Base-by-base conservation (phyloP, 192 early-diverging fungal species). In the Gigaspora rosea region DNA sequence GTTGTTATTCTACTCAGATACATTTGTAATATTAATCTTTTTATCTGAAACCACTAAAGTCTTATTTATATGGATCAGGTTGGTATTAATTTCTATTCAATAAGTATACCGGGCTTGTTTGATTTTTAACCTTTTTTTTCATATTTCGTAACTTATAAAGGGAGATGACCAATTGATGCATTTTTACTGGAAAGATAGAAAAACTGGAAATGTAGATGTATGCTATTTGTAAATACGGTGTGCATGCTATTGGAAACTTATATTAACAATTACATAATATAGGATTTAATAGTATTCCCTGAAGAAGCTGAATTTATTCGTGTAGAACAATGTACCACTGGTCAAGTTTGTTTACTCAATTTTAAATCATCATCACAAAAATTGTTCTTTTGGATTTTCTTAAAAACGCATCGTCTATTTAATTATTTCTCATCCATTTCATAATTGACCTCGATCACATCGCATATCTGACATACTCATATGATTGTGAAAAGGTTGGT, bases 181-280 rank as follows among this genome's bases (percentile, higher is more conserved):
- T 73, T 92, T 96, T 61, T 92, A 86, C 78, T 96, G 94, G 94
- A 92, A 91, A 70, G 91, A 93, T 48, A 85, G 90, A 58, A 83
- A 83, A 68, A 85, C 85, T 13, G 81, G 85, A 48, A 51, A 56
- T 11, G 79, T 80, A 18, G 85, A 88, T 27, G 85, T 85, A 81
- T 51, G 78, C 32, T 18, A 47, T 15, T 58, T 15, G 61, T 15
- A 54, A 35, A 35, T 11, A 33, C 1, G 22, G 1, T 27, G 51
- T 16, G 13, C 22, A 52, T 56, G 9, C 27, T 49, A 49, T 57
- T 35, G 35, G 15, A 32, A 35, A 57, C 27, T 49, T 71, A 61
- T 47, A 20, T 68, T 32, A 63, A 64, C 27, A 41, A 48, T 33
- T 59, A 54, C 57, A 2, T 22, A n/a, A 20, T n/a, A 47, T 77